phyloP scores from a whole-genome alignment of 2,329 filamentous ascomycete species.

The Exophiala spinifera region DNA sequence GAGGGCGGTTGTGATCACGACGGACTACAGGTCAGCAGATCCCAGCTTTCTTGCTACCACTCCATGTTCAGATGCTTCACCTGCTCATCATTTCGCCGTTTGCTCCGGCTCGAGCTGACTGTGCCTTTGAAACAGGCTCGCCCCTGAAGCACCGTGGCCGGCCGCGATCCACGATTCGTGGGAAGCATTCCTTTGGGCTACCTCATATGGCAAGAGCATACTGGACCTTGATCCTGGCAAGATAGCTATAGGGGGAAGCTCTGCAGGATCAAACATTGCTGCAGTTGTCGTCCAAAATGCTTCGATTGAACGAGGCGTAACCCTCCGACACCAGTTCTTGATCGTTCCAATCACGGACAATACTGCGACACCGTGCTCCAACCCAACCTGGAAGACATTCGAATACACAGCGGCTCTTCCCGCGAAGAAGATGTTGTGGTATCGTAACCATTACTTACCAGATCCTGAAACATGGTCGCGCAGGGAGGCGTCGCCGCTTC shows the following conservation, averaged over 20 bases:
- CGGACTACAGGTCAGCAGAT: conserved; percentile 25
- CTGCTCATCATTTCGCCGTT: not conserved
- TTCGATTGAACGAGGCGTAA: conserved; percentile 31
- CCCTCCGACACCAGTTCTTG: conserved; percentile 47
- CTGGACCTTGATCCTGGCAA: conserved; percentile 42
- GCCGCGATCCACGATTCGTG: conserved; percentile 57
- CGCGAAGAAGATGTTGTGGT: conserved; percentile 60
- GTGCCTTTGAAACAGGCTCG: conserved; percentile 42
- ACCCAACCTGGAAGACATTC: conserved; percentile 50
- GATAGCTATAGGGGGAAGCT: conserved; percentile 51
- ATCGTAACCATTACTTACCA: conserved; percentile 57
- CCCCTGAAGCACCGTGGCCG: conserved; percentile 56
- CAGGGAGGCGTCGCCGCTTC: conserved; percentile 54
- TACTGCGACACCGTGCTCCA: conserved; percentile 47
- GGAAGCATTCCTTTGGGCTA: conserved; percentile 53
- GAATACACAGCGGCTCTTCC: conserved; percentile 53
- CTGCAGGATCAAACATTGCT: conserved; percentile 53
- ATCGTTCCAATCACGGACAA: conserved; percentile 60
- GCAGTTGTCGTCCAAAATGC: conserved; percentile 54
- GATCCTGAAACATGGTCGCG: conserved; percentile 45
- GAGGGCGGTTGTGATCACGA: conserved; percentile 36
- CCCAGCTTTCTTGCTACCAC: not conserved
- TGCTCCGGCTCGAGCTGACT: conserved; percentile 6
- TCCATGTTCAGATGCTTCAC: conserved; percentile 1
- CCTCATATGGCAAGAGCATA: conserved; percentile 27